Evolutionary conservation across 1,139 yeast genomes (phyloP).

Genomic region (Meyerozyma athensensis): DNA sequence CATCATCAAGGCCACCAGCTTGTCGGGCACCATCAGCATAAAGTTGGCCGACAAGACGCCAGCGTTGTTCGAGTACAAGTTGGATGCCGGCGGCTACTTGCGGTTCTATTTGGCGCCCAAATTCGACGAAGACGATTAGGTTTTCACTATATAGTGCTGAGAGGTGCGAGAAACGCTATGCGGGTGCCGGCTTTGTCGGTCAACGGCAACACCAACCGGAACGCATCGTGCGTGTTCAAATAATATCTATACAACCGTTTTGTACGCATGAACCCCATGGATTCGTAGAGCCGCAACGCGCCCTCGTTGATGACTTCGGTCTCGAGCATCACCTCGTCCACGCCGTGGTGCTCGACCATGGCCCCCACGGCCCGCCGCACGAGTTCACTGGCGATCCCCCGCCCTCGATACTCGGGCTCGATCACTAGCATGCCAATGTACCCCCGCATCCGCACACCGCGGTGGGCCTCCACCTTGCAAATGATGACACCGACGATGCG

Average conservation of each 20-base stretch:
- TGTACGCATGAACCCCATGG: constrained; percentile 78
- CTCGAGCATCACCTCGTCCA: constrained; percentile 88
- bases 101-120: constrained; percentile 97
- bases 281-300: constrained; percentile 77
- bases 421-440: constrained; percentile 97
- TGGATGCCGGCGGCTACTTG: constrained; percentile 84
- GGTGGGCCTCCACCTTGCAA: constrained; percentile 77
- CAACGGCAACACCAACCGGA: constrained; percentile 55
- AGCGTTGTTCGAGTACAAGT: constrained; percentile 86
- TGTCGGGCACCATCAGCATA: constrained; percentile 72
- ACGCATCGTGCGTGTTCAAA: constrained; percentile 90
- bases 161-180: constrained; percentile 27
- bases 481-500: constrained; percentile 69
- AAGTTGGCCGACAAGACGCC: constrained; percentile 91
- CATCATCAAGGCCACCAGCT: constrained; percentile 84
- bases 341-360: constrained; percentile 54
- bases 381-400: constrained; percentile 73
- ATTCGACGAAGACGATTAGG: constrained; percentile 80
- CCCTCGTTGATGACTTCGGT: constrained; percentile 81
- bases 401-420: constrained; percentile 62
- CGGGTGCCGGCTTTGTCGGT: constrained; percentile 26
- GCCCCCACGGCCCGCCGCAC: constrained; percentile 61
- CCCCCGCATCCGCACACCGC: constrained; percentile 69
- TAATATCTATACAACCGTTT: constrained; percentile 84
- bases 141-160: neutral